A percentile compares a stretch with the other conserved stretches of the same genome.
These are phyloP conservation scores for Forsythia suspensa DNA, from an alignment of 257 asterid genomes.

Conservation along the genomic window DNA sequence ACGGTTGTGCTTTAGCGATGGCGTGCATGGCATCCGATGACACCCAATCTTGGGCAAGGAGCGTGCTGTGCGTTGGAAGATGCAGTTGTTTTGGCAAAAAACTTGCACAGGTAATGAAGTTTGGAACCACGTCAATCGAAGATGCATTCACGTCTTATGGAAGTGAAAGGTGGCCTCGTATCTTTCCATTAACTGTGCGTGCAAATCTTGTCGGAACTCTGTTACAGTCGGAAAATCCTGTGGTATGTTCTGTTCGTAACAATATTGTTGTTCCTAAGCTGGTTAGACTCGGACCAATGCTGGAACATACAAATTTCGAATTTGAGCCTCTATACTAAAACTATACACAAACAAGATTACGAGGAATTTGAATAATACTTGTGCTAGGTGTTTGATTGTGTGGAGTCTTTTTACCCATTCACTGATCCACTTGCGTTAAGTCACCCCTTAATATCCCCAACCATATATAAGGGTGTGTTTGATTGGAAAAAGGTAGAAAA, in stretches of 20 bases:
- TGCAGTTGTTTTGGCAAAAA: conserved; percentile 44
- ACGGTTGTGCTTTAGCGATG: conserved; percentile 70
- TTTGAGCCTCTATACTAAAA: too few species aligned
- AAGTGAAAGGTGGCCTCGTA: conserved; percentile 58
- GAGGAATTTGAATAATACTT: too few species aligned
- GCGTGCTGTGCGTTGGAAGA: conserved; percentile 91
- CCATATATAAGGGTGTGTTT: too few species aligned
- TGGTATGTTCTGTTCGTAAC: conserved; percentile 65
- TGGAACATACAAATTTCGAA: too few species aligned
- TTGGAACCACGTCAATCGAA: conserved; percentile 37
- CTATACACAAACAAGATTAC: too few species aligned
- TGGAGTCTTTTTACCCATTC: too few species aligned
- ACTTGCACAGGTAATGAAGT: conserved; percentile 33
- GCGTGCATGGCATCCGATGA: conserved; percentile 99
- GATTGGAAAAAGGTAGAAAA: too few species aligned
- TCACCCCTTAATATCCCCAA: too few species aligned
- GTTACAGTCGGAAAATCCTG: conserved; percentile 61
- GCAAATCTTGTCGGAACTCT: conserved; percentile 61
- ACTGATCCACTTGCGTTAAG: too few species aligned
- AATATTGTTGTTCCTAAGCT: conserved; percentile 63
- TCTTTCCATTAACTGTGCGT: conserved; percentile 62
- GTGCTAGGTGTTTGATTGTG: too few species aligned
- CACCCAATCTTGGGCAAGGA: conserved; percentile 93
- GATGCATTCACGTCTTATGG: conserved; percentile 67
- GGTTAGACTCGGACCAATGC: conserved; percentile 19